Conservation (phyloP, 169 alveolate species). For the Theileria parva region DNA sequence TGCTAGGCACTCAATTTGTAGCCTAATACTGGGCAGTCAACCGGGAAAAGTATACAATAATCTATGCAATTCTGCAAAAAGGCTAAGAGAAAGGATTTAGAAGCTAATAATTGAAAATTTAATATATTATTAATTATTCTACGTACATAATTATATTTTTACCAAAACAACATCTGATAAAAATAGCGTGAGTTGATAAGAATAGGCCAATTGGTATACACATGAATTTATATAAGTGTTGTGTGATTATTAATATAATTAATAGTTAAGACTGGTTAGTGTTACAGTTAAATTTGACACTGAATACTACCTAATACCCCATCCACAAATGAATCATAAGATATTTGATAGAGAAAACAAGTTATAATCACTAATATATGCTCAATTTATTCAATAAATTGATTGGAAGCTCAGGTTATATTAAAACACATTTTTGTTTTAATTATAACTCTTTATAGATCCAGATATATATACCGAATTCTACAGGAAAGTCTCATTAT, state of each 20-base stretch:
- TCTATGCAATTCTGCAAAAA: slow-evolving; percentile 89
- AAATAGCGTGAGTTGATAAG: neutral
- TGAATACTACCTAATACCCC: neutral
- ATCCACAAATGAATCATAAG: neutral
- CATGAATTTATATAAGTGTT: neutral
- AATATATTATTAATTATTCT: too few species aligned
- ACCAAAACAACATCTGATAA: neutral
- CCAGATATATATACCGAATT: neutral
- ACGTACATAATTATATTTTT: neutral
- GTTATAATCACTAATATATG: neutral
- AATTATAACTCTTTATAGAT: neutral
- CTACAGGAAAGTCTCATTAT: neutral
- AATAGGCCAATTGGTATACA: neutral
- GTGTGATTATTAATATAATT: neutral
- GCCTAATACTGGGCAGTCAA: slow-evolving; percentile 95
- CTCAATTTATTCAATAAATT: neutral
- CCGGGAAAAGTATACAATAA: slow-evolving; percentile 96
- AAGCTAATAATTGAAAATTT: too few species aligned
- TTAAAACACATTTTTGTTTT: neutral
- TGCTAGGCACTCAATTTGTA: slow-evolving; percentile 97
- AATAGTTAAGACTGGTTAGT: neutral
- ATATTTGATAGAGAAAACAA: neutral
- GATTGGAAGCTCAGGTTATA: neutral
- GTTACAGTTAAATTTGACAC: neutral
- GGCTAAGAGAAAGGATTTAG: slow-evolving; percentile 87